These are phyloP conservation scores for Casaregolazyma lundiana DNA, from an alignment of 1,139 yeast species.

Conservation along the genomic window DNA sequence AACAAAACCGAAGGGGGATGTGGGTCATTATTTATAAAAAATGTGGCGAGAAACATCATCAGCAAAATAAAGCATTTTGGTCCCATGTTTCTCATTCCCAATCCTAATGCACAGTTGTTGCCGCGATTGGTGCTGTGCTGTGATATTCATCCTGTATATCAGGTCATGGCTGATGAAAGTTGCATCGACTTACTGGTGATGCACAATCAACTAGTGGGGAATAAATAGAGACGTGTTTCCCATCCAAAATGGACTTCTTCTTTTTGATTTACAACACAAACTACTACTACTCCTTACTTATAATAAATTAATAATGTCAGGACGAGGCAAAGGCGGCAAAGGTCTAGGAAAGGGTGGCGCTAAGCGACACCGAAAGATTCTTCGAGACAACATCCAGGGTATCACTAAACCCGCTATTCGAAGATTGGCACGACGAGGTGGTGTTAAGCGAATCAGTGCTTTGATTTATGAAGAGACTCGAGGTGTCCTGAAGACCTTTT, in stretches of 20 bases:
- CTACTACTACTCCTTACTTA: constrained; percentile 5
- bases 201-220: background rate
- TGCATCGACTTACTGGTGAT: background rate
- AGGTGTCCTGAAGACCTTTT: constrained; percentile 91
- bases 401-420: constrained; percentile 99
- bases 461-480: constrained; percentile 98
- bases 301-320: constrained; percentile 63
- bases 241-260: background rate
- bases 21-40: constrained; percentile 11
- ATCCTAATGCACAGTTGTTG: background rate
- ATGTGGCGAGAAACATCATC: constrained; percentile 2
- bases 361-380: constrained; percentile 99
- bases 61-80: constrained; percentile 1
- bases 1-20: constrained; percentile 11
- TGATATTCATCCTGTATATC: constrained; percentile 17
- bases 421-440: constrained; percentile 99
- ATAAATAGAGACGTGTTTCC: constrained; percentile 4
- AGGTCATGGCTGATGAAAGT: constrained; percentile 4
- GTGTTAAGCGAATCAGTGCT: constrained; percentile 99
- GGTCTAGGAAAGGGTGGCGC: constrained; percentile 99
- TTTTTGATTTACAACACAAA: background rate
- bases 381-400: constrained; percentile 99
- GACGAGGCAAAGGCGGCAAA: constrained; percentile 99
- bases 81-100: background rate
- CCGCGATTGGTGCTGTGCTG: constrained; percentile 9